Evolutionary conservation across 768 basidiomycete genomes (phyloP).

Genomic region (Polyporus arcularius): DNA sequence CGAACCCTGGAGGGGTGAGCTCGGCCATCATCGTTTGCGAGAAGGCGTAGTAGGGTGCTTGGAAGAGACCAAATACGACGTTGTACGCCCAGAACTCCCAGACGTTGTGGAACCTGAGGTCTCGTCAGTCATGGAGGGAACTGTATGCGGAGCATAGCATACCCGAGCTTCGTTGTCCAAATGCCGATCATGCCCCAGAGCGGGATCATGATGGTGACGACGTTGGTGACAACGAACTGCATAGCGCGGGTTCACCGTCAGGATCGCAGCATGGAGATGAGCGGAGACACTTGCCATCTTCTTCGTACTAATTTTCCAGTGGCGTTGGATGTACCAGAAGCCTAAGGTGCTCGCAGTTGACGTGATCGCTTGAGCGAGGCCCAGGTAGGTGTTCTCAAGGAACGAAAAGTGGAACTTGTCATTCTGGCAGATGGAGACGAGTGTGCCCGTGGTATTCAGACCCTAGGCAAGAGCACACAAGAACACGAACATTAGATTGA

Average conservation of each 20-base stretch:
- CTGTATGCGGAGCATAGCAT: conserved; percentile 22
- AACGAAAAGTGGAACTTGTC: conserved; percentile 82
- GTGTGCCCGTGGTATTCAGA: conserved; percentile 75
- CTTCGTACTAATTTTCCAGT: conserved; percentile 80
- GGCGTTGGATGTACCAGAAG: conserved; percentile 82
- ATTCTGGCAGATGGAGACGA: conserved; percentile 78
- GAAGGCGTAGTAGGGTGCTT: conserved; percentile 87
- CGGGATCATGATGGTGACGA: conserved; percentile 75
- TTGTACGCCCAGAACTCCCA: conserved; percentile 95
- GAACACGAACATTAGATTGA: background rate
- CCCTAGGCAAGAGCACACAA: conserved; percentile 45
- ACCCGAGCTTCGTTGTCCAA: conserved; percentile 78
- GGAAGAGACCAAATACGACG: conserved; percentile 76
- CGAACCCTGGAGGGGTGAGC: conserved; percentile 83
- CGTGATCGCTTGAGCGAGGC: conserved; percentile 72
- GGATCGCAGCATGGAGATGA: background rate
- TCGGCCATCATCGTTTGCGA: conserved; percentile 90
- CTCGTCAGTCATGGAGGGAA: background rate
- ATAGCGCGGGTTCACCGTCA: background rate
- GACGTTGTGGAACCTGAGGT: conserved; percentile 64
- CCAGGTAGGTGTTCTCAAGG: conserved; percentile 77
- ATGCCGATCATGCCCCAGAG: conserved; percentile 88
- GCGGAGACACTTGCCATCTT: conserved; percentile 56
- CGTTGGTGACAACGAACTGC: conserved; percentile 76
- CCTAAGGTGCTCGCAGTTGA: conserved; percentile 69